Percentiles rank a stretch among this genome's conserved stretches.
These are phyloP conservation scores for Alternaria angustiovoidea DNA, from an alignment of 2,329 filamentous ascomycete genomes.

Conservation along the genomic window DNA sequence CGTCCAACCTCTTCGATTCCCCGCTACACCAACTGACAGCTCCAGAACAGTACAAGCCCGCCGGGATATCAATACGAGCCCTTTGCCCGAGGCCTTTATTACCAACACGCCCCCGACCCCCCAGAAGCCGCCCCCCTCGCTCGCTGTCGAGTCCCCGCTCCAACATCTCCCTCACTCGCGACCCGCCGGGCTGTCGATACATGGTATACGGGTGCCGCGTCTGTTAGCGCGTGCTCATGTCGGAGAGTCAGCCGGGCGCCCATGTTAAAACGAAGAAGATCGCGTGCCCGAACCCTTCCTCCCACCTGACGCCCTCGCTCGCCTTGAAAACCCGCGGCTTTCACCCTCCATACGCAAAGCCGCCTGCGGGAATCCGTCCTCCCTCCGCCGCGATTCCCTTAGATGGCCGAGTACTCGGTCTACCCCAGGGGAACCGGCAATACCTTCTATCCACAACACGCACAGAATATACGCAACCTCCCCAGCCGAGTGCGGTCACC, in stretches of 20 bases:
- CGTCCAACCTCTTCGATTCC: conserved; percentile 26
- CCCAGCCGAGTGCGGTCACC: conserved; percentile 59
- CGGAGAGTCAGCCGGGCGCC: conserved; percentile 46
- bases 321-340: conserved; percentile 34
- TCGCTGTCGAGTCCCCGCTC: conserved; percentile 26
- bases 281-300: conserved; percentile 55
- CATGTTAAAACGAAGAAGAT: conserved; percentile 61
- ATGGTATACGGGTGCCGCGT: conserved; percentile 40
- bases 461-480: conserved; percentile 57
- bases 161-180: conserved; percentile 21
- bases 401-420: conserved; percentile 73
- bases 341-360: conserved; percentile 37
- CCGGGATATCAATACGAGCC: conserved; percentile 31
- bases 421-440: conserved; percentile 69
- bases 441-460: conserved; percentile 65
- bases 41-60: conserved; percentile 19
- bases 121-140: conserved; percentile 20
- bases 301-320: conserved; percentile 49
- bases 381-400: conserved; percentile 51
- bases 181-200: conserved; percentile 25
- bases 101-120: conserved; percentile 8
- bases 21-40: conserved; percentile 33
- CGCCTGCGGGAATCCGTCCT: conserved; percentile 39
- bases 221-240: conserved; percentile 45
- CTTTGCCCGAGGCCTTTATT: conserved; percentile 11